Percentiles rank a stretch among this genome's conserved stretches.
phyloP scores from a whole-genome alignment of 768 basidiomycete species.

The Rhizopogon sp. region DNA sequence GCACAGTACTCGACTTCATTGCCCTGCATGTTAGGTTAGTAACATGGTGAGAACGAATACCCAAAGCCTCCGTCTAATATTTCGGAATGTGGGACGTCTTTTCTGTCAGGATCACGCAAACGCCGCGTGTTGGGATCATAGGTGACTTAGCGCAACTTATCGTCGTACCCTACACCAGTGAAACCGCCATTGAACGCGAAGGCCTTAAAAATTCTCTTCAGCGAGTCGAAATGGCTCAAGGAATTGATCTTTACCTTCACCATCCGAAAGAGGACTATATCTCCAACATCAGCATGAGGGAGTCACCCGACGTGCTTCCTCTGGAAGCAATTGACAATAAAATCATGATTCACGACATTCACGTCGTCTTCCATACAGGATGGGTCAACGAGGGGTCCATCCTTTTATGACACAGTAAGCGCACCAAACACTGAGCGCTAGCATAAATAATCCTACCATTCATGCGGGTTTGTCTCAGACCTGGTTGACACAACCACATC shows the following conservation, averaged over 20 bases:
- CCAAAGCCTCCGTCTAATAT: no score
- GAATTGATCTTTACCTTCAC: slow-evolving; percentile 39
- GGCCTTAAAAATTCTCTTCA: slow-evolving; percentile 21
- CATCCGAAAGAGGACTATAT: slow-evolving; percentile 45
- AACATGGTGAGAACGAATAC: no score
- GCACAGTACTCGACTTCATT: no score
- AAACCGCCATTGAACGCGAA: slow-evolving; percentile 21
- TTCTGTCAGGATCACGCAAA: no score
- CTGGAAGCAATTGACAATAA: slow-evolving; percentile 47
- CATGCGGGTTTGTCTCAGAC: slow-evolving; percentile 12
- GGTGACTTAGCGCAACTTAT: no score
- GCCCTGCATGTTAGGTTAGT: no score
- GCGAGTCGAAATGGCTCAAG: neutral
- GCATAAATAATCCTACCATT: slow-evolving; percentile 19
- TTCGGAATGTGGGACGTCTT: no score
- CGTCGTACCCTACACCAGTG: no score
- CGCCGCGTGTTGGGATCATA: no score
- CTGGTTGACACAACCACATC: slow-evolving; percentile 22
- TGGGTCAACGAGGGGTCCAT: slow-evolving; percentile 46
- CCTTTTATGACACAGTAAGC: slow-evolving; percentile 30
- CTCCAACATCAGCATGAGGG: slow-evolving; percentile 41
- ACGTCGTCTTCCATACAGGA: slow-evolving; percentile 31
- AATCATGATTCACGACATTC: slow-evolving; percentile 11
- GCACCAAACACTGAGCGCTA: neutral
- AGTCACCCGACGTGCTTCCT: slow-evolving; percentile 43